Evolutionary conservation across 768 basidiomycete species (phyloP).

Genomic region (Cystobasidium onofrii): DNA sequence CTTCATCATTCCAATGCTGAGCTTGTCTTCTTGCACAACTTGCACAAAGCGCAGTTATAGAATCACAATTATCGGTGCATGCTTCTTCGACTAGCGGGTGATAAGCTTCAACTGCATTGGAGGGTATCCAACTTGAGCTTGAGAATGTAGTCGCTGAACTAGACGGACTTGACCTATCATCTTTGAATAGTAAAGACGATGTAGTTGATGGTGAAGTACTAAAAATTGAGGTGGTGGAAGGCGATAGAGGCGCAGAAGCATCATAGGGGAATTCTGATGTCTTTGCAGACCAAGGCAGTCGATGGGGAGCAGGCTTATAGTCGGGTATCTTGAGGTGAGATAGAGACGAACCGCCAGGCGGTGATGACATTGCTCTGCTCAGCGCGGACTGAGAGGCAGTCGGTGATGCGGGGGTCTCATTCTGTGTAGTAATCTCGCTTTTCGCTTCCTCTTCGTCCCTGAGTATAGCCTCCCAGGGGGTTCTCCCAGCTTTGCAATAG

Average conservation of each 20-base stretch:
- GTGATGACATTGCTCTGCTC: neutral
- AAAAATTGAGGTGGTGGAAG: neutral
- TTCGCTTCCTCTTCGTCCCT: conserved; percentile 29
- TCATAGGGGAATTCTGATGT: neutral
- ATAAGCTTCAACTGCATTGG: neutral
- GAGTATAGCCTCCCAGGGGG: conserved; percentile 56
- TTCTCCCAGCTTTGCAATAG: conserved; percentile 63
- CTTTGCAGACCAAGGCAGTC: conserved; percentile 6
- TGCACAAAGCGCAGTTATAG: conserved; percentile 27
- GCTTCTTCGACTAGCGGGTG: neutral
- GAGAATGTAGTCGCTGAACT: conserved; percentile 18
- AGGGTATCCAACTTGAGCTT: conserved; percentile 1
- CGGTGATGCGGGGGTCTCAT: neutral
- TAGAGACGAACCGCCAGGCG: neutral
- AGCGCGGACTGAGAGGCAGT: conserved; percentile 6
- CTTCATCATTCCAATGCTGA: neutral
- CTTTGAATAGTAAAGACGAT: conserved; percentile 8
- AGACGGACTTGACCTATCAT: conserved; percentile 15
- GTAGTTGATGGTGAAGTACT: neutral
- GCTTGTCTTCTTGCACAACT: conserved; percentile 17
- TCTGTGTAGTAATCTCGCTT: too few relatives aligned
- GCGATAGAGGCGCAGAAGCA: neutral
- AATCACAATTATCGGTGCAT: conserved; percentile 26
- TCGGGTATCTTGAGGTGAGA: neutral
- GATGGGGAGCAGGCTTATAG: conserved; percentile 1